Evolutionary conservation across 2,329 filamentous ascomycete species (phyloP).

Genomic region (Zasmidium angulare): DNA sequence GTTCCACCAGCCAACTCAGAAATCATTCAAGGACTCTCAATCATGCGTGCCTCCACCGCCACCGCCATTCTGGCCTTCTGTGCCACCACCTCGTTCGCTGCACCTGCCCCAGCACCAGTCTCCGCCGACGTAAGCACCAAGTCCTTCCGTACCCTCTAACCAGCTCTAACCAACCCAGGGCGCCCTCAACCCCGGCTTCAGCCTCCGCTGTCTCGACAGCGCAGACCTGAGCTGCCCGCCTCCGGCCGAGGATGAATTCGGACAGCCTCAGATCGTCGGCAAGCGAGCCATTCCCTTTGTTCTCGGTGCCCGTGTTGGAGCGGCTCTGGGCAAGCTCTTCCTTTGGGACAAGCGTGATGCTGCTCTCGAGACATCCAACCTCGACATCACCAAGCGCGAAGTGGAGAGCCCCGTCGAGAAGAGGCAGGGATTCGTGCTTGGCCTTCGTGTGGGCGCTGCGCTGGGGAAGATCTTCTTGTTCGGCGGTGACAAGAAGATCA

Average conservation of each 20-base stretch:
- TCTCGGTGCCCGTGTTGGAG: no score
- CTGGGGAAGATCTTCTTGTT: neutral
- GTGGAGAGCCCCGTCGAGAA: neutral
- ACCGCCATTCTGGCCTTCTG: neutral
- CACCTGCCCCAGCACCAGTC: neutral
- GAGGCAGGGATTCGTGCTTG: neutral
- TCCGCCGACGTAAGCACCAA: neutral
- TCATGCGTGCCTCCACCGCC: neutral
- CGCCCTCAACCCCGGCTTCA: neutral
- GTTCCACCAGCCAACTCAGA: no score
- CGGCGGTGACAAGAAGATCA: neutral
- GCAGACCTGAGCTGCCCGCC: neutral
- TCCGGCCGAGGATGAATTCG: neutral
- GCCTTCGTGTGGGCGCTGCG: neutral
- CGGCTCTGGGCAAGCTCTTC: no score
- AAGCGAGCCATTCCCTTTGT: neutral
- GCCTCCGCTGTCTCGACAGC: neutral
- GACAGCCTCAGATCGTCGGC: neutral
- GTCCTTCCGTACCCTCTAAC: no score
- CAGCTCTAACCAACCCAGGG: no score
- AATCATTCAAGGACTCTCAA: neutral
- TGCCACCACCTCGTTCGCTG: neutral
- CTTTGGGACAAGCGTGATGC: no score
- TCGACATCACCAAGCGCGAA: neutral
- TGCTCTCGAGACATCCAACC: neutral